A percentile compares a stretch with the other conserved stretches of the same genome.
Evolutionary conservation across 345 rosid species (phyloP).

Genomic region (Triadica sebifera): DNA sequence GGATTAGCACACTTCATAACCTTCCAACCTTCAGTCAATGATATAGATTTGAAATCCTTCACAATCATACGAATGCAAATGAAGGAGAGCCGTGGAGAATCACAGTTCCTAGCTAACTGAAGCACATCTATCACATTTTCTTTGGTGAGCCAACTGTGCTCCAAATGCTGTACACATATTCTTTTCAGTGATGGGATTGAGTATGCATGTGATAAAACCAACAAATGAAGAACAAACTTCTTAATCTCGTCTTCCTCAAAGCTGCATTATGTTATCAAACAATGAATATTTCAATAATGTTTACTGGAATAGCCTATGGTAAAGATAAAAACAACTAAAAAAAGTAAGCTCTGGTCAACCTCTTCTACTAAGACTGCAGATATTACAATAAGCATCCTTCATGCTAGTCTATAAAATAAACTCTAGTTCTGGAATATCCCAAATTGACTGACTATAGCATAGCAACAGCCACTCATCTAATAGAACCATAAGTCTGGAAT

Average conservation of each 20-base stretch:
- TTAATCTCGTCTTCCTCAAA: constrained; percentile 67
- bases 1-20: constrained; percentile 66
- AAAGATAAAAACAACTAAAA: background rate
- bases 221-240: constrained; percentile 65
- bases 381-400: background rate
- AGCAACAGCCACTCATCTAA: background rate
- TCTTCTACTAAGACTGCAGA: background rate
- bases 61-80: constrained; percentile 59
- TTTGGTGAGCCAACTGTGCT: constrained; percentile 51
- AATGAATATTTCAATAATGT: background rate
- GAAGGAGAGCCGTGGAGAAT: constrained; percentile 59
- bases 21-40: constrained; percentile 81
- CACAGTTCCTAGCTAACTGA: constrained; percentile 68
- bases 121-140: constrained; percentile 85
- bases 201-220: constrained; percentile 76
- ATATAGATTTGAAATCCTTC: constrained; percentile 69
- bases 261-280: constrained; percentile 45
- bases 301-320: background rate
- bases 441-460: background rate
- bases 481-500: background rate
- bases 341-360: background rate
- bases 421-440: background rate
- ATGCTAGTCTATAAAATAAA: background rate
- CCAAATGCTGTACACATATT: constrained; percentile 51
- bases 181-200: constrained; percentile 67